Conservation (phyloP, 2,329 filamentous ascomycete species). For the Venturia nashicola region DNA sequence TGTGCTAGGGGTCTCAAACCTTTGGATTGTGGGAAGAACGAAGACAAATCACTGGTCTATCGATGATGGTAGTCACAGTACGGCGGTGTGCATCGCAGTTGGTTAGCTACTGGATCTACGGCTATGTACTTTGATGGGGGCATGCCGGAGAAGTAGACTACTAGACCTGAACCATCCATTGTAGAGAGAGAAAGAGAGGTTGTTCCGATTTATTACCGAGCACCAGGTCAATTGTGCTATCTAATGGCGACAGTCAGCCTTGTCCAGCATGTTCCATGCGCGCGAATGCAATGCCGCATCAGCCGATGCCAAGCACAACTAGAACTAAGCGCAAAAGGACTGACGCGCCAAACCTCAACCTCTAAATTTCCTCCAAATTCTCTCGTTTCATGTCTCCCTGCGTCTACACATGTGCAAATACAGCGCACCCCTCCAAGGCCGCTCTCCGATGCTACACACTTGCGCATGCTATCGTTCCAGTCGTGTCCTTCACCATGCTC, state of each 20-base stretch:
- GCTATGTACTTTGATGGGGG: neutral
- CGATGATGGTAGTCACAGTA: neutral
- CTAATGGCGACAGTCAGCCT: neutral
- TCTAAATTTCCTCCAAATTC: too few relatives aligned
- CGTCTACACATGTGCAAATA: neutral
- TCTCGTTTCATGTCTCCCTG: neutral
- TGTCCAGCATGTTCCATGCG: neutral
- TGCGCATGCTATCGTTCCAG: neutral
- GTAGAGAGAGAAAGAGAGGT: neutral
- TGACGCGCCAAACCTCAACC: neutral
- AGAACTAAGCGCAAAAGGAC: neutral
- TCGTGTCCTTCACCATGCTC: neutral
- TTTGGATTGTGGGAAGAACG: neutral
- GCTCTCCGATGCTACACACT: neutral
- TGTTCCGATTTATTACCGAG: neutral
- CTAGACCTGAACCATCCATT: neutral
- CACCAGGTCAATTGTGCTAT: neutral
- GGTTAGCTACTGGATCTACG: neutral
- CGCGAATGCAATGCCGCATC: neutral
- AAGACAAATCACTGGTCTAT: neutral
- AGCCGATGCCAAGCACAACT: neutral
- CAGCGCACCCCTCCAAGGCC: neutral
- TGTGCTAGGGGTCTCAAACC: neutral
- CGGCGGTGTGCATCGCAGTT: neutral
- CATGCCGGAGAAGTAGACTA: neutral